Evolutionary conservation across 306 rosid species (phyloP).

Genomic region (Senna siamea): DNA sequence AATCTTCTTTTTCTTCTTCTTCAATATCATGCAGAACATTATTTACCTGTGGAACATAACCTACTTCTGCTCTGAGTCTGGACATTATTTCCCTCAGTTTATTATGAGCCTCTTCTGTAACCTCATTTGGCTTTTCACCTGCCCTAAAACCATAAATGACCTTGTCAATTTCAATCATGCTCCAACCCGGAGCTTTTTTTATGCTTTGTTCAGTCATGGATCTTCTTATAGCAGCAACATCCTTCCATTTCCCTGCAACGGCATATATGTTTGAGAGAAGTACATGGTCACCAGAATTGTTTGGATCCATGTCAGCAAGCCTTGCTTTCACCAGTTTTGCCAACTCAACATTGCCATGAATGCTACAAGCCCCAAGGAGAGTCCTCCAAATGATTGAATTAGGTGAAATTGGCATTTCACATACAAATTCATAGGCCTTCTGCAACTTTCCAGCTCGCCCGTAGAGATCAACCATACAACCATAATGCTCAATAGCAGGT

Average conservation of each 20-base stretch:
- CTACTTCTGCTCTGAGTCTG: constrained; percentile 62
- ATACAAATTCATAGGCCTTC: constrained; percentile 68
- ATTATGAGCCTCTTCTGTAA: constrained; percentile 64
- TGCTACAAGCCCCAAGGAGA: constrained; percentile 91
- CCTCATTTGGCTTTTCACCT: constrained; percentile 62
- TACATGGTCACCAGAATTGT: constrained; percentile 74
- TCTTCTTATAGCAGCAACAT: constrained; percentile 69
- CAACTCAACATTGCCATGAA: constrained; percentile 75
- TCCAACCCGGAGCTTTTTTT: constrained; percentile 77
- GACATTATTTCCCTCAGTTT: constrained; percentile 70
- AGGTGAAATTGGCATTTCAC: constrained; percentile 70
- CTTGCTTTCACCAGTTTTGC: constrained; percentile 72
- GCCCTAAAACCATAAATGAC: constrained; percentile 71
- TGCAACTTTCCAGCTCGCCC: constrained; percentile 79
- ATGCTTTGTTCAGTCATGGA: constrained; percentile 65
- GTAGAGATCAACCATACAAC: constrained; percentile 89
- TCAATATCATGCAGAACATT: constrained; percentile 82
- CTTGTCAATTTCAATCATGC: constrained; percentile 80
- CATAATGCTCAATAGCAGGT: constrained; percentile 76
- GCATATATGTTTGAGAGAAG: constrained; percentile 85
- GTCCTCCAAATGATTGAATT: constrained; percentile 84
- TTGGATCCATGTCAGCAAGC: constrained; percentile 74
- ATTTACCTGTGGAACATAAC: constrained; percentile 66
- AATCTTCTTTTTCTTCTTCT: constrained; percentile 81
- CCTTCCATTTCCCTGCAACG: constrained; percentile 79